phyloP scores from a whole-genome alignment of 2,329 filamentous ascomycete genomes.

The Periconia digitata region DNA sequence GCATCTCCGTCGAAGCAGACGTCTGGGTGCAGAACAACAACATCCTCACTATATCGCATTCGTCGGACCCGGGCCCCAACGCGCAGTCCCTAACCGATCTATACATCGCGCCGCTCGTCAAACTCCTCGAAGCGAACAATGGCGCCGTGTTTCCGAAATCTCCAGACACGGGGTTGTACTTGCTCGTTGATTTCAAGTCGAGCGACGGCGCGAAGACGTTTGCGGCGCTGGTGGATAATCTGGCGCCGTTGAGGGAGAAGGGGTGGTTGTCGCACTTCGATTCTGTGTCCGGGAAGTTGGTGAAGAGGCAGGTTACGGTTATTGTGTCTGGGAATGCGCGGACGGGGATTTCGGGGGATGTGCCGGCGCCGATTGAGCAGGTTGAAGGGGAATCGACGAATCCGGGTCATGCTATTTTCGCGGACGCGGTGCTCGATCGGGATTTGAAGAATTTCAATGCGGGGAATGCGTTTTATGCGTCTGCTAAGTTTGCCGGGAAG shows the following conservation, averaged over 20 bases:
- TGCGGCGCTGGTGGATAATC: conserved; percentile 36
- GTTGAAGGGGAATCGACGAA: conserved; percentile 60
- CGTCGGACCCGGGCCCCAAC: conserved; percentile 48
- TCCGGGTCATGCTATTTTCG: conserved; percentile 38
- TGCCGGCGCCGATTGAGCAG: conserved; percentile 45
- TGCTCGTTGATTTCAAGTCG: conserved; percentile 54
- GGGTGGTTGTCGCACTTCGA: conserved; percentile 51
- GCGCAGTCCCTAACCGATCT: conserved; percentile 61
- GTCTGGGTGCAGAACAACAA: conserved; percentile 63
- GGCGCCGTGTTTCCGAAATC: conserved; percentile 19
- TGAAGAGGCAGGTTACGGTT: conserved; percentile 47
- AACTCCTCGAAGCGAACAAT: conserved; percentile 6
- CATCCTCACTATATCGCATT: conserved; percentile 65
- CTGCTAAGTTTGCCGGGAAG: conserved; percentile 46
- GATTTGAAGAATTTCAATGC: conserved; percentile 28
- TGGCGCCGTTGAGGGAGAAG: conserved; percentile 48
- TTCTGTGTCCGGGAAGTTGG: conserved; percentile 35
- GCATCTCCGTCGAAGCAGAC: conserved; percentile 68
- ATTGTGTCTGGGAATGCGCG: conserved; percentile 55
- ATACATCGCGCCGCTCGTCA: conserved; percentile 63
- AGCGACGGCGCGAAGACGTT: conserved; percentile 26
- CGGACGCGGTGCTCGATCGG: conserved; percentile 12
- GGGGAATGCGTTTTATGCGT: conserved; percentile 54
- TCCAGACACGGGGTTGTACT: conserved; percentile 45
- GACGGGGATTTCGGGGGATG: conserved; percentile 43